Conservation (phyloP, 2,329 filamentous ascomycete species). For the Penicillium sp. region DNA sequence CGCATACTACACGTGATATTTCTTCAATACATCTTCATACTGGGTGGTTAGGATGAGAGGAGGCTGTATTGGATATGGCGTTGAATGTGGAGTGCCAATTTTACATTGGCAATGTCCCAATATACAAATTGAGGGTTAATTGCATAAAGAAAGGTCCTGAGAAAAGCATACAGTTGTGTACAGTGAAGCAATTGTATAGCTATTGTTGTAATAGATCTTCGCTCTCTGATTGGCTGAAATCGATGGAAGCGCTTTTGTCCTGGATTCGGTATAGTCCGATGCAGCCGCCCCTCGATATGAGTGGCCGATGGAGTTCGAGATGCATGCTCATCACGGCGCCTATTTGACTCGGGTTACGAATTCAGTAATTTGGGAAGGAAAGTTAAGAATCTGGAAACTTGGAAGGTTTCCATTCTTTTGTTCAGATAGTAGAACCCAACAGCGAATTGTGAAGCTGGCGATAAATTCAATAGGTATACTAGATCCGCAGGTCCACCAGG, state of each 20-base stretch:
- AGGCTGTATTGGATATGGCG: not conserved
- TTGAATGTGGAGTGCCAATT: not conserved
- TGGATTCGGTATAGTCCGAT: constrained; percentile 1
- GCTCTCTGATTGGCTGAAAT: not conserved
- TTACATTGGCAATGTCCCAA: not conserved
- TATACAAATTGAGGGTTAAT: not conserved
- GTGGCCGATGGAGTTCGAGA: not conserved
- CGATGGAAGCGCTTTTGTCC: constrained; percentile 7
- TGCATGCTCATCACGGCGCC: constrained; percentile 10
- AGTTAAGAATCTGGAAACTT: not conserved
- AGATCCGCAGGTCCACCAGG: not conserved
- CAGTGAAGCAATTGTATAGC: constrained; percentile 1
- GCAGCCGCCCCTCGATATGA: constrained; percentile 2
- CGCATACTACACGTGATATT: constrained; percentile 8
- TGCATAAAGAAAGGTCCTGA: not conserved
- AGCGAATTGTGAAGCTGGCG: not conserved
- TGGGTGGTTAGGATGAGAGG: not conserved
- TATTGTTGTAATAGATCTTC: not conserved
- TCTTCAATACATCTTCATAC: not conserved
- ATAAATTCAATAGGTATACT: not conserved
- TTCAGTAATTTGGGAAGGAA: not conserved
- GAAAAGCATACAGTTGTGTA: not conserved
- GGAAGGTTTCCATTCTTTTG: not conserved
- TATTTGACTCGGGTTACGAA: constrained; percentile 1
- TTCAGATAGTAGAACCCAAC: not conserved